Evolutionary conservation across 192 early-diverging fungal genomes (phyloP), one percentile per base, ranked within the genome.

Genomic region (Geranomyces variabilis): DNA sequence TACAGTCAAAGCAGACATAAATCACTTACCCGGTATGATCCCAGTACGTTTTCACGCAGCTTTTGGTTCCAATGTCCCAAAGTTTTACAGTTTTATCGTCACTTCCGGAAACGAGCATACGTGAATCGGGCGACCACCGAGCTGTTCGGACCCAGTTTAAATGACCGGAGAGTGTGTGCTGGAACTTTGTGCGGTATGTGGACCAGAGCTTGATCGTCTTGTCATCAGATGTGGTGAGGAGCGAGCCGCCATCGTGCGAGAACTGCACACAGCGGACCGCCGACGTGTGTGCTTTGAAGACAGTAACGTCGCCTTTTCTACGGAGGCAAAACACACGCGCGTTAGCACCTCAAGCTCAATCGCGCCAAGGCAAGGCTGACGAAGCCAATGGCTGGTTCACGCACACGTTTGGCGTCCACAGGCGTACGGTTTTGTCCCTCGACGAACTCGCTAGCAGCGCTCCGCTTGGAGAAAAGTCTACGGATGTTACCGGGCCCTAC

Each of bases 351-450:
- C 7, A 17, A 9, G 7, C 28, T n/a, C 14, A 30, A 31, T 29
- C 9, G n/a, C 28, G 0, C 9, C 30, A 62, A 31, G 60, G 17
- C 60, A 26, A 22, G 10, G 26, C 22, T 15, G 19, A 22, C 9
- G 7, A 19, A 7, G 17, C 51, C 6, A 24, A 53, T 24, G n/a
- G n/a, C n/a, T n/a, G n/a, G n/a, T n/a, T n/a, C 4, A 55, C 73
- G 55, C 60, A 87, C 86, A 84, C 87, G 36, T 79, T 88, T 1
- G 87, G 87, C 26, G 85, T 88, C 87, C 87, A 88, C 34, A 88
- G 67, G 31, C 84, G 66, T 2, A 87, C 86, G 6, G 87, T 88
- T 34, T 75, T 74, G 69, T 88, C 87, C 29, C 80, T 56, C 15
- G 78, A 81, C 1, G 80, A 76, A 33, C 84, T 86, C 43, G 86